Evolutionary conservation across 2,329 filamentous ascomycete genomes (phyloP), one percentile per base, ranked within the genome.

Genomic region (Didymella lethalis): DNA sequence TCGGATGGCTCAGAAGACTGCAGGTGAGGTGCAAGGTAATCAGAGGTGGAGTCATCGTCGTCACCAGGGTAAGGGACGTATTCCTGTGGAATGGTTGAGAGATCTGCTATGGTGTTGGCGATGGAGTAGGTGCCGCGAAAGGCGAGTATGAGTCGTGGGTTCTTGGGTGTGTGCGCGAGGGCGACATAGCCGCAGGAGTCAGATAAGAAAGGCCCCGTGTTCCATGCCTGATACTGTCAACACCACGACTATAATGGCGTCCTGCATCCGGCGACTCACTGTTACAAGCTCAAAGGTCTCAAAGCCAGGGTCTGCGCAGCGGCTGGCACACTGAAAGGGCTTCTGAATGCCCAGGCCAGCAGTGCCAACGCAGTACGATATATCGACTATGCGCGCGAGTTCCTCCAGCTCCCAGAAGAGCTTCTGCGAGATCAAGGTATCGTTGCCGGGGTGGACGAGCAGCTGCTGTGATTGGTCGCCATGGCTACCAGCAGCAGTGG

Each of bases 111-210:
- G 12, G 93, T 93, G 75, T 98, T 97, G 52, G 92, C 86, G 69
- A 99, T 85, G 65, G 93, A 97, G 78, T 98, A 97, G 14, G 95
- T 98, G 25, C 95, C 95, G 46, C 95, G 88, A 71, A 98, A 98
- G 8, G 93, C 93, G 36, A 98, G 85, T 45, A 98, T 82, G 56
- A 99, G 90, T 57, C 88, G 84, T 45, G 84, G 83, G 20, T 79
- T 75, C 4, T 79, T 81, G 2, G 84, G 84, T 3, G 79, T 66
- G 72, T 96, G 90, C 63, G 95, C 93, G n/a, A 98, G 81, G 0
- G 91, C 93, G 56, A 98, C 88, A 78, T 96, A 99, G 61, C 95
- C 95, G 77, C 93, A 97, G 66, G 91, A 96, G 77, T 98, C 95
- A 61, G 89, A 90, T 70, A 97, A 83, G 29, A 97, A 81, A 11